Evolutionary conservation across 2,329 filamentous ascomycete species (phyloP), one percentile per base, ranked within the genome.

Genomic region (Seiridium unicorne): DNA sequence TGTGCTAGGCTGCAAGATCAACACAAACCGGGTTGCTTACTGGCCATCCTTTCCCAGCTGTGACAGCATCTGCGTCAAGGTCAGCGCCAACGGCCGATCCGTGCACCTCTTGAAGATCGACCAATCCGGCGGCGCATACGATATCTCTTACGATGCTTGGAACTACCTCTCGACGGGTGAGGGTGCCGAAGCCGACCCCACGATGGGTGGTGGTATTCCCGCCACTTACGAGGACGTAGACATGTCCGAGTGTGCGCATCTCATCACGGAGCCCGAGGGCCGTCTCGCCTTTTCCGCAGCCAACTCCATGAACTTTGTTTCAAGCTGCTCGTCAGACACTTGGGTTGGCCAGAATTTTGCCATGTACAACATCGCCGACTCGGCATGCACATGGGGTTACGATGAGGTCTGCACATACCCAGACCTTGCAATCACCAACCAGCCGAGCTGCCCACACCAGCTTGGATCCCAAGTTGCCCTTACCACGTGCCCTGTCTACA

Each of bases 101-200:
- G 71, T 88, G 60, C 78, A 85, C 66, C 82, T 92, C 57, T 79
- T 87, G 61, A 79, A 80, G 68, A 76, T 87, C 61, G 84, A 86
- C 73, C 73, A 76, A 60, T 86, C 83, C 1, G 77, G 75, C 38
- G 83, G 83, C 58, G 84, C 83, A 56, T 72, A 83, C 69, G 84
- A 87, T 70, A 79, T 87, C 72, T 79, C 76, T 61, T 87, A 86
- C 74, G 84, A 86, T 64, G 84, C 84, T 54, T 87, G 83, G 82
- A 85, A 84, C 76, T 81, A 82, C 67, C 81, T 87, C 46, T 71
- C 72, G 65, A 82, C 77, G 38, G 84, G 84, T 64, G 66, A 77
- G 62, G 75, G 77, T 9, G 84, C 84, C 46, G 74, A 72, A 6
- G 11, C 40, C n/a, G 68, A 76, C 53, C 83, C 83, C n/a, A 72